Percentiles rank a stretch among this genome's conserved stretches.
Conservation (phyloP, 2,329 filamentous ascomycete genomes). For the Trichoderma aggressivum region DNA sequence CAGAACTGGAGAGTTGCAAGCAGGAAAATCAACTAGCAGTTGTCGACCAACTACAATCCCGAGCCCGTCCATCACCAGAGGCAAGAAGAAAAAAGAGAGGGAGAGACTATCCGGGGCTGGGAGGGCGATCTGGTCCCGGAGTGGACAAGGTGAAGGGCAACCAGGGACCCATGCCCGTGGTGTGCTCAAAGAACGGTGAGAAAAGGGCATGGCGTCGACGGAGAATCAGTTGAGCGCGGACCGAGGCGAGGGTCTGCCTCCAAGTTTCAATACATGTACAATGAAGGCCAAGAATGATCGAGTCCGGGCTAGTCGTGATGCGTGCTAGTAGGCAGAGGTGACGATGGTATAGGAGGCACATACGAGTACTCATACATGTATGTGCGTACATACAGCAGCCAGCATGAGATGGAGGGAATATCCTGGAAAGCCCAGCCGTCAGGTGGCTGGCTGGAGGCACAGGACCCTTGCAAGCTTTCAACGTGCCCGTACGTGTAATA, state of each 20-base stretch:
- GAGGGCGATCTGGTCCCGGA: conserved; percentile 3
- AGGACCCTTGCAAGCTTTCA: neutral
- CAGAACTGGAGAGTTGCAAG: neutral
- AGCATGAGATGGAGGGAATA: neutral
- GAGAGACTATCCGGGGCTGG: too few species aligned
- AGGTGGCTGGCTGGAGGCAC: neutral
- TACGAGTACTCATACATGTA: too few species aligned
- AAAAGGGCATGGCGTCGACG: neutral
- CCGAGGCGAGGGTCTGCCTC: neutral
- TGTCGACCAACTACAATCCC: neutral
- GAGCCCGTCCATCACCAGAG: neutral
- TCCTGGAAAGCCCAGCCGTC: neutral
- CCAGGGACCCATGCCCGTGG: neutral
- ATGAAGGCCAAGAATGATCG: neutral
- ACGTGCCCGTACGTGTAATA: too few species aligned
- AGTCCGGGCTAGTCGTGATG: neutral
- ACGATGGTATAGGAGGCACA: too few species aligned
- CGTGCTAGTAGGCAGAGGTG: neutral
- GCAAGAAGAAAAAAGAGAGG: neutral
- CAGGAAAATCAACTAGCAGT: neutral
- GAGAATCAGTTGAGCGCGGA: neutral
- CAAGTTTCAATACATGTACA: neutral
- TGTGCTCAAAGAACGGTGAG: conserved; percentile 12
- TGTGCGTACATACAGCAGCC: too few species aligned
- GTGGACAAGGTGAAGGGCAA: conserved; percentile 8